Evolutionary conservation across 345 rosid genomes (phyloP).

Genomic region (Salix brachista): DNA sequence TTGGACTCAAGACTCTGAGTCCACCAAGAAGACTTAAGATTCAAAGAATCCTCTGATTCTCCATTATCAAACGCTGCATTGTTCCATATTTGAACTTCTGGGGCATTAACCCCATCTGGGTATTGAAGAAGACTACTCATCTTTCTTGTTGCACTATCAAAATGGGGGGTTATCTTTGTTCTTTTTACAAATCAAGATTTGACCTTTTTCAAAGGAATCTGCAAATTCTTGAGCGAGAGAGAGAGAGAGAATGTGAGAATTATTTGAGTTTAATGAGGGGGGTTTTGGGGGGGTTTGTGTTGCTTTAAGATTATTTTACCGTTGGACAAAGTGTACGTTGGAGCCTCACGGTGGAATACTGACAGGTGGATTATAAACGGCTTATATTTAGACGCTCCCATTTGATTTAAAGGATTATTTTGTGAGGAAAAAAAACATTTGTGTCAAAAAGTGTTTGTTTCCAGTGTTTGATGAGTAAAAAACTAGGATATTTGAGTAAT

Average conservation of each 20-base stretch:
- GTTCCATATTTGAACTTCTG: slow-evolving; percentile 79
- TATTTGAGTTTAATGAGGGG: not conserved
- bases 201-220: not conserved
- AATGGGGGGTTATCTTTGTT: not conserved
- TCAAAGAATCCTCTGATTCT: slow-evolving; percentile 42
- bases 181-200: not conserved
- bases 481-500: too few species aligned
- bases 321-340: slow-evolving; percentile 69
- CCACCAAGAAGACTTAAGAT: slow-evolving; percentile 46
- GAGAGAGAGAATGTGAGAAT: not conserved
- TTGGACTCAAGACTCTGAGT: slow-evolving; percentile 56
- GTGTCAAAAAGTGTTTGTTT: not conserved
- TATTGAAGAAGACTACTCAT: slow-evolving; percentile 51
- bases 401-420: slow-evolving; percentile 40
- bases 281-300: not conserved
- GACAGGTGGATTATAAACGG: slow-evolving; percentile 45
- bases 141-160: not conserved
- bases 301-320: slow-evolving; percentile 45
- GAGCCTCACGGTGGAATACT: slow-evolving; percentile 18
- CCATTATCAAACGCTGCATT: slow-evolving; percentile 86
- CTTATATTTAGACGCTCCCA: slow-evolving; percentile 59
- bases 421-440: not conserved
- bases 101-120: slow-evolving; percentile 41
- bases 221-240: not conserved
- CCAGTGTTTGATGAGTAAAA: not conserved